Conservation (phyloP, 2,329 filamentous ascomycete species). For the Aspergillus viridinutans region DNA sequence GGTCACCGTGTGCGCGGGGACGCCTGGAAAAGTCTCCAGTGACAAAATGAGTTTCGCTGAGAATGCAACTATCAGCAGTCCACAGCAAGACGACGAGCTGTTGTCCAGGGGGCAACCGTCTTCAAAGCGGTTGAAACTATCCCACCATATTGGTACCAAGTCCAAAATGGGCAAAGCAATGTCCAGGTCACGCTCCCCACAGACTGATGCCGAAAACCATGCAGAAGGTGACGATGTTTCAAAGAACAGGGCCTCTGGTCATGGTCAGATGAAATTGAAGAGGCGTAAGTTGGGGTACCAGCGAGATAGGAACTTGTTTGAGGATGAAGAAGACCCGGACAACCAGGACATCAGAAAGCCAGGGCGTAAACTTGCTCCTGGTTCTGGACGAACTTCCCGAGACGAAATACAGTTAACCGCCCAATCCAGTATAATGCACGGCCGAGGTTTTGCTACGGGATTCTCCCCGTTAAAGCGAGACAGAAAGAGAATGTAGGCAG, state of each 20-base stretch:
- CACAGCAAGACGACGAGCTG: neutral
- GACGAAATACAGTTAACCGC: neutral
- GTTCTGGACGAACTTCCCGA: conserved; percentile 15
- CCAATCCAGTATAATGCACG: conserved; percentile 6
- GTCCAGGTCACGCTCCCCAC: neutral
- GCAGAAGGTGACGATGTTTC: neutral
- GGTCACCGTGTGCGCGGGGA: conserved; percentile 5
- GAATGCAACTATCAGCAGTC: neutral
- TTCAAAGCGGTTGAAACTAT: neutral
- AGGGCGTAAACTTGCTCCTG: conserved; percentile 23
- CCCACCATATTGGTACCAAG: neutral
- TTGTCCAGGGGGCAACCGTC: neutral
- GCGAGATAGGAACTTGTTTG: conserved; percentile 64
- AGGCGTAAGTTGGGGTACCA: conserved; percentile 66
- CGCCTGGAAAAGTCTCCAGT: neutral
- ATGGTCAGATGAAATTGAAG: conserved; percentile 52
- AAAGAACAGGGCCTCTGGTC: conserved; percentile 8
- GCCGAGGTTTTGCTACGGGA: conserved; percentile 43
- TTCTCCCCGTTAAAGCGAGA: conserved; percentile 74
- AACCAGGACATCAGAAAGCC: conserved; percentile 19
- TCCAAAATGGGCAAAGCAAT: neutral
- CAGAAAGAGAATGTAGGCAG: conserved; percentile 40
- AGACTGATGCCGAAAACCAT: conserved; percentile 12
- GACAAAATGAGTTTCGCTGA: neutral
- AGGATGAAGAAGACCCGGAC: conserved; percentile 60